A percentile compares a stretch with the other conserved stretches of the same genome.
Conservation (phyloP, 2,329 filamentous ascomycete species). For the Dactylonectria macrodidyma region DNA sequence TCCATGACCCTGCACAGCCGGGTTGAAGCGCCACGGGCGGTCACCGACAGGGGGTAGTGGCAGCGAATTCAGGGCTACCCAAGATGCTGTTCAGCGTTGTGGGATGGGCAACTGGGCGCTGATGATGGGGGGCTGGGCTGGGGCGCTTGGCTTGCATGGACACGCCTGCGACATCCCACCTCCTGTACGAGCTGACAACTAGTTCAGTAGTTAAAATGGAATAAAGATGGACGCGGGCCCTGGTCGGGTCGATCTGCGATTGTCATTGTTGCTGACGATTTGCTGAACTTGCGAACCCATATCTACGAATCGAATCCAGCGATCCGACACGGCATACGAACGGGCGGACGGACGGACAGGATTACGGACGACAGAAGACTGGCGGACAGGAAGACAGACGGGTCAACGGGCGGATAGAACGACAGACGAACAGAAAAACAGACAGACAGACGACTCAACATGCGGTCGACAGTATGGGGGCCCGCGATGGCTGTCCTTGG, state of each 20-base stretch:
- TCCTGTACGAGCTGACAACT: background rate
- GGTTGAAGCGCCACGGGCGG: constrained; percentile 29
- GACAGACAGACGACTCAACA: constrained; percentile 8
- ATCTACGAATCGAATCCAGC: background rate
- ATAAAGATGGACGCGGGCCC: constrained; percentile 25
- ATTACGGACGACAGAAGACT: too few relatives aligned
- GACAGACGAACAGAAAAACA: too few relatives aligned
- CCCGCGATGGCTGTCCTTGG: constrained; percentile 34
- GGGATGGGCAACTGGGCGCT: background rate
- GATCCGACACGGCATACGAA: background rate
- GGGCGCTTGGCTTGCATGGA: too few relatives aligned
- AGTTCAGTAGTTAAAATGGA: background rate
- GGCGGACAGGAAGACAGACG: too few relatives aligned
- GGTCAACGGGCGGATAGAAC: too few relatives aligned
- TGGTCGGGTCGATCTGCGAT: background rate
- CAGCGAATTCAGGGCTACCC: background rate
- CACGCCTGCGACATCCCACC: too few relatives aligned
- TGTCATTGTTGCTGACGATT: background rate
- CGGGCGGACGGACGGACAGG: too few relatives aligned
- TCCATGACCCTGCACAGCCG: constrained; percentile 25
- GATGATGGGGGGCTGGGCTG: background rate
- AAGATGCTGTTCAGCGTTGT: background rate
- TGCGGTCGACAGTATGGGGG: constrained; percentile 46
- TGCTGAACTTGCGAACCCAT: too few relatives aligned
- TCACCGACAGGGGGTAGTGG: constrained; percentile 24